These are phyloP conservation scores for Boechera divaricarpa DNA, from an alignment of 345 rosid species.

Conservation along the genomic window DNA sequence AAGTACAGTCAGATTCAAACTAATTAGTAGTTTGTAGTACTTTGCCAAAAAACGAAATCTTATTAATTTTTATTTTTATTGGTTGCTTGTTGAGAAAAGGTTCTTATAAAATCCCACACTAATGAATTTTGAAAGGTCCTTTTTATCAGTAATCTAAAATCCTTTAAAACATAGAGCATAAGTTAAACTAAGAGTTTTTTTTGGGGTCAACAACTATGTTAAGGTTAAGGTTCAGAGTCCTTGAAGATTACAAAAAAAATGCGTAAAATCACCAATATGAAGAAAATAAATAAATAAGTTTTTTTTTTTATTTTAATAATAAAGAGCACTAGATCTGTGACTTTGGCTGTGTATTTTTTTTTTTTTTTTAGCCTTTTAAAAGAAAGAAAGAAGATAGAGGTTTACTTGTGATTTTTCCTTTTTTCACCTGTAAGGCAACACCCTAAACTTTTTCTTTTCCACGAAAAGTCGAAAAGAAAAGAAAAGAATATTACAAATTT, in stretches of 20 bases:
- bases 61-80: background rate
- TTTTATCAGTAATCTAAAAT: background rate
- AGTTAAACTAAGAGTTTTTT: no score
- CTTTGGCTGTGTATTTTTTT: background rate
- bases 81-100: background rate
- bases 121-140: slow-evolving; percentile 9
- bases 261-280: background rate
- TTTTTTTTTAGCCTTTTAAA: slow-evolving; percentile 16
- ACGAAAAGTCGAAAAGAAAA: slow-evolving; percentile 38
- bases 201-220: no score
- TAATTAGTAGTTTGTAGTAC: background rate
- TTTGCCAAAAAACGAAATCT: background rate
- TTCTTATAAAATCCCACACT: background rate
- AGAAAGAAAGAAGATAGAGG: background rate
- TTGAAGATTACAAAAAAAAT: background rate
- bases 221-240: background rate
- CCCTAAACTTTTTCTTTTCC: slow-evolving; percentile 41
- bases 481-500: background rate
- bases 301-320: background rate
- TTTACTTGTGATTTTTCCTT: slow-evolving; percentile 20
- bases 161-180: background rate
- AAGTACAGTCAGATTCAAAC: background rate
- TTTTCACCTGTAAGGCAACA: slow-evolving; percentile 40
- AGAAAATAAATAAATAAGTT: no score
- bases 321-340: background rate